Conservation (phyloP, 345 rosid species). For the Trapa incisa region DNA sequence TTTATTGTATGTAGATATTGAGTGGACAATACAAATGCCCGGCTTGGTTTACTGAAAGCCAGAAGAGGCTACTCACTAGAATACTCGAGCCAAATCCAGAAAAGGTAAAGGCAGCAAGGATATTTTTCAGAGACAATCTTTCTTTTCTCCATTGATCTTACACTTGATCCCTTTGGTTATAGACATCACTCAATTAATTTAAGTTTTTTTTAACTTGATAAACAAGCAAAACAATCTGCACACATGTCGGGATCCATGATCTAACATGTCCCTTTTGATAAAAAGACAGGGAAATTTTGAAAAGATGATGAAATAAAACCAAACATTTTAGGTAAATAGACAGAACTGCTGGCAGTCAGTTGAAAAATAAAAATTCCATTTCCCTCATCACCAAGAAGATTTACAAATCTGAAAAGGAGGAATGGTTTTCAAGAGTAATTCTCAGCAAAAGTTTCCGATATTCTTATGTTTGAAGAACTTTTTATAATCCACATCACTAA, state of each 20-base stretch:
- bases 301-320: too few relatives aligned
- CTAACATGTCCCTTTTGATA: neutral
- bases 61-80: conserved; percentile 47
- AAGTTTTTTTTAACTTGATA: too few relatives aligned
- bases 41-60: conserved; percentile 42
- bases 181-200: neutral
- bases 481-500: neutral
- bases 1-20: conserved; percentile 28
- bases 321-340: too few relatives aligned
- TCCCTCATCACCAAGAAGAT: neutral
- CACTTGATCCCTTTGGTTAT: neutral
- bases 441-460: neutral
- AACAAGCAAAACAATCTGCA: neutral
- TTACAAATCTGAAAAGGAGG: neutral
- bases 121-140: too few relatives aligned
- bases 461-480: neutral
- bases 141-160: neutral
- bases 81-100: conserved; percentile 55
- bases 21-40: conserved; percentile 61
- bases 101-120: conserved; percentile 23
- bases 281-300: neutral
- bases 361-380: neutral
- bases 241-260: neutral
- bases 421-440: neutral
- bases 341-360: neutral